Percentiles rank a stretch among this genome's conserved stretches.
These are phyloP conservation scores for Gastroboletus turbinatus DNA, from an alignment of 1,284 basidiomycete genomes.

Conservation along the genomic window DNA sequence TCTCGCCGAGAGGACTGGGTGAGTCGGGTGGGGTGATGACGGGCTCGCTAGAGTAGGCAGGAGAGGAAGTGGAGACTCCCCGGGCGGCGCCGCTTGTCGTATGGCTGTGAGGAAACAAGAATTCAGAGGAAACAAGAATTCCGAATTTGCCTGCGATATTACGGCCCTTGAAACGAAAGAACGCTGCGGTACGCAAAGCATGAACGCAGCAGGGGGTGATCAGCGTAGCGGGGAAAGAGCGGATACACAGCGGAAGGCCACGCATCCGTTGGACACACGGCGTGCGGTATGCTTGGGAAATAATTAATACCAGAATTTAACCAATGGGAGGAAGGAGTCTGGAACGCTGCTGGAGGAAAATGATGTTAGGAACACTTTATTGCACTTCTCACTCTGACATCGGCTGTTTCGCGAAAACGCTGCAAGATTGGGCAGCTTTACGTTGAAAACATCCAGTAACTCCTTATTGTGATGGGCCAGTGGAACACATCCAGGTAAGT, in stretches of 20 bases:
- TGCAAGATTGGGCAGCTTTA: too few relatives aligned
- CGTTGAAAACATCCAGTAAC: too few relatives aligned
- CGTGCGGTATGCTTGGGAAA: too few relatives aligned
- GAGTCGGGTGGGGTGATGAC: constrained; percentile 27
- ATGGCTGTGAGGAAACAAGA: constrained; percentile 92
- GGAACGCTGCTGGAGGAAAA: too few relatives aligned
- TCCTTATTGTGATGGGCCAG: too few relatives aligned
- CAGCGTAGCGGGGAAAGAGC: not conserved
- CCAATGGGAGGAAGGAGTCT: too few relatives aligned
- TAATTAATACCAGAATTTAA: too few relatives aligned
- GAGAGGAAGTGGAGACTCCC: constrained; percentile 21
- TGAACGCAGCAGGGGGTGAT: constrained; percentile 4
- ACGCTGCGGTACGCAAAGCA: constrained; percentile 24
- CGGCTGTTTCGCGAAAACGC: too few relatives aligned
- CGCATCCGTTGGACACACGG: constrained; percentile 5
- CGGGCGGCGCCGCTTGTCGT: constrained; percentile 60
- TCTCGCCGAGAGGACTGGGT: constrained; percentile 46
- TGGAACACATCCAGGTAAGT: too few relatives aligned
- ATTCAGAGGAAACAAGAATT: too few relatives aligned
- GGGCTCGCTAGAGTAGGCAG: constrained; percentile 27
- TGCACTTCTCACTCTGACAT: too few relatives aligned
- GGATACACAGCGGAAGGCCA: constrained; percentile 14
- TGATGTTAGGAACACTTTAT: too few relatives aligned
- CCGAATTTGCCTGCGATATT: constrained; percentile 82
- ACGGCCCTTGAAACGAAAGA: constrained; percentile 48